phyloP scores from a whole-genome alignment of 2,329 filamentous ascomycete species.

The Cordyceps fumosorosea region DNA sequence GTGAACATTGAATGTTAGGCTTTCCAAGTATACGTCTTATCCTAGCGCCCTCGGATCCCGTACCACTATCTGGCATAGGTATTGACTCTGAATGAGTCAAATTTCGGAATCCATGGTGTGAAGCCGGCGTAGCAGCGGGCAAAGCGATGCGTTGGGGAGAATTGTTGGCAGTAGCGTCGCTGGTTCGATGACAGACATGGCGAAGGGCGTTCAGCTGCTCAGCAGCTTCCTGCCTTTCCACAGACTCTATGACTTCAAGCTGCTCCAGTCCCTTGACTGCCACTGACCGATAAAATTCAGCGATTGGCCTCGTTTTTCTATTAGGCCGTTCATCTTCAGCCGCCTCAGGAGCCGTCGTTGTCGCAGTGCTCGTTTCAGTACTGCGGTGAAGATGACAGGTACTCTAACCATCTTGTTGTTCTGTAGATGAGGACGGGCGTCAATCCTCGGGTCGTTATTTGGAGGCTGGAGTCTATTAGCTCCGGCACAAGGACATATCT shows the following conservation, averaged over 20 bases:
- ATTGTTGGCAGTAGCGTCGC: constrained; percentile 25
- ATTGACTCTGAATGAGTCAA: not conserved
- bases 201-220: too few species aligned
- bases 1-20: constrained; percentile 53
- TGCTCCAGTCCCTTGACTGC: too few species aligned
- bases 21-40: constrained; percentile 45
- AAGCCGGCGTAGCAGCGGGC: not conserved
- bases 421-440: too few species aligned
- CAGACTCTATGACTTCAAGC: too few species aligned
- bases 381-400: not conserved
- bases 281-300: too few species aligned
- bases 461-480: too few species aligned
- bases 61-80: constrained; percentile 17
- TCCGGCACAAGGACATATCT: too few species aligned
- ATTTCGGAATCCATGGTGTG: not conserved
- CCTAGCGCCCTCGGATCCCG: constrained; percentile 34
- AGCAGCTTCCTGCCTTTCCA: too few species aligned
- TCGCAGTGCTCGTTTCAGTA: not conserved
- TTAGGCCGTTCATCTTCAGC: not conserved
- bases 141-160: not conserved
- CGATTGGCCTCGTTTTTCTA: constrained; percentile 22
- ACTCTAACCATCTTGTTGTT: constrained; percentile 45
- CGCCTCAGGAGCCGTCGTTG: not conserved
- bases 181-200: constrained; percentile 15
- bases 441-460: too few species aligned